Percentiles rank a stretch among this genome's conserved stretches.
These are phyloP conservation scores for Cladorrhinum sp. DNA, from an alignment of 2,329 filamentous ascomycete genomes.

Conservation along the genomic window DNA sequence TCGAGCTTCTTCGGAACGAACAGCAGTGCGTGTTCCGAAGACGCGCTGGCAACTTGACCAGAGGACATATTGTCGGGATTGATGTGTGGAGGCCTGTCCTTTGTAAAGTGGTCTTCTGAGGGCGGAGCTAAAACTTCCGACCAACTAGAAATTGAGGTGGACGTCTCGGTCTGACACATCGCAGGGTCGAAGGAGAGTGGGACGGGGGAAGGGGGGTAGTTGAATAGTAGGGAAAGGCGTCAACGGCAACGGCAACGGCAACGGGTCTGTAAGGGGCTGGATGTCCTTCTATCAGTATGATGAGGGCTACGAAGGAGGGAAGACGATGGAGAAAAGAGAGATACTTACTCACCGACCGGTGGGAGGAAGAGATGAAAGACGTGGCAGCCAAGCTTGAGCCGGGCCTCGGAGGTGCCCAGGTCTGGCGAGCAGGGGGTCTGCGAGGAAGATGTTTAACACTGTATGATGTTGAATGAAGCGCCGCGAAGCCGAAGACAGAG, in stretches of 20 bases:
- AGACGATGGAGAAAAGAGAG: not conserved
- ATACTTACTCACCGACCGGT: not conserved
- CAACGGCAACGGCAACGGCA: not conserved
- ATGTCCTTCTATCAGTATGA: not conserved
- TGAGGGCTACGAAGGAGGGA: not conserved
- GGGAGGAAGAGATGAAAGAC: not conserved
- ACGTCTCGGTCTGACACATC: slow-evolving; percentile 1
- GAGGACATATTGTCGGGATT: slow-evolving; percentile 26
- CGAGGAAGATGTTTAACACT: not conserved
- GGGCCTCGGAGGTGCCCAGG: not conserved
- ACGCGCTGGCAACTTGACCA: slow-evolving; percentile 17
- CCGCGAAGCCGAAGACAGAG: not conserved
- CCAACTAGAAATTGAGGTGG: slow-evolving; percentile 7
- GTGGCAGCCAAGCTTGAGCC: not conserved
- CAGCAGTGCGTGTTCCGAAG: slow-evolving; percentile 5
- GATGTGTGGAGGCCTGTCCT: slow-evolving; percentile 24
- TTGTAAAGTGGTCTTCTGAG: slow-evolving; percentile 16
- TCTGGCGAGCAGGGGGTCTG: not conserved
- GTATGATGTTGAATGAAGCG: not conserved
- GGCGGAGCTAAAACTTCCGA: not conserved
- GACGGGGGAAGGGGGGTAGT: not conserved
- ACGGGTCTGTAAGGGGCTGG: not conserved
- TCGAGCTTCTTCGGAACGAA: slow-evolving; percentile 9
- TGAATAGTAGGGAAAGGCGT: too few species aligned
- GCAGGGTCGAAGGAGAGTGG: not conserved